phyloP scores from a whole-genome alignment of 208 protist species.

The Wallacemonas sp. region DNA sequence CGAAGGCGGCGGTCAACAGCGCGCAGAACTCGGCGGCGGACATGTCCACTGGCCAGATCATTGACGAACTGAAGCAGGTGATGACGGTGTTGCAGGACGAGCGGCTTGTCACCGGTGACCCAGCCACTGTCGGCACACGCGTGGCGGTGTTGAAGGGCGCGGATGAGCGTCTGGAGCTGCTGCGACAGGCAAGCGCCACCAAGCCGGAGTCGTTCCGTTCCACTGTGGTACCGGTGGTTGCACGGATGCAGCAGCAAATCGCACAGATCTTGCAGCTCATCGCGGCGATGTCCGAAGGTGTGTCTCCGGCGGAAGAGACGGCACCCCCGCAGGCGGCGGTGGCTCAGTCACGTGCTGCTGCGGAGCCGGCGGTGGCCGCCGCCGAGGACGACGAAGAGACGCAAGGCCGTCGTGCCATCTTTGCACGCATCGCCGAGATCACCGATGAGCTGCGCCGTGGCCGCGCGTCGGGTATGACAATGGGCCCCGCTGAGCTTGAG shows the following conservation, averaged over 20 bases:
- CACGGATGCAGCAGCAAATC: constrained; percentile 1
- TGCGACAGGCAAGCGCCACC: background rate
- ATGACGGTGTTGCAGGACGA: constrained; percentile 7
- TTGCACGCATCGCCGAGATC: constrained; percentile 32
- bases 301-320: background rate
- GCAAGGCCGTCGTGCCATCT: constrained; percentile 9
- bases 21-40: background rate
- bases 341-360: background rate
- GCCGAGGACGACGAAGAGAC: background rate
- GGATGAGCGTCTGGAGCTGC: constrained; percentile 1
- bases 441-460: constrained; percentile 22
- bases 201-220: constrained; percentile 5
- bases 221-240: background rate
- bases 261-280: background rate
- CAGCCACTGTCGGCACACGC: background rate
- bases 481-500: constrained; percentile 25
- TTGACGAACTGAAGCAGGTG: constrained; percentile 9
- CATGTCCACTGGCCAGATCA: background rate
- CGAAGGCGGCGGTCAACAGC: background rate
- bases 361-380: background rate
- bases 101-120: background rate
- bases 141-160: constrained; percentile 4
- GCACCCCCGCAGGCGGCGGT: background rate
- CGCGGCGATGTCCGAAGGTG: background rate
- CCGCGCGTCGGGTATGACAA: constrained; percentile 2